A percentile compares a stretch with the other conserved stretches of the same genome.
phyloP scores from a whole-genome alignment of 2,329 filamentous ascomycete species.

The Stachybotrys echinatus region DNA sequence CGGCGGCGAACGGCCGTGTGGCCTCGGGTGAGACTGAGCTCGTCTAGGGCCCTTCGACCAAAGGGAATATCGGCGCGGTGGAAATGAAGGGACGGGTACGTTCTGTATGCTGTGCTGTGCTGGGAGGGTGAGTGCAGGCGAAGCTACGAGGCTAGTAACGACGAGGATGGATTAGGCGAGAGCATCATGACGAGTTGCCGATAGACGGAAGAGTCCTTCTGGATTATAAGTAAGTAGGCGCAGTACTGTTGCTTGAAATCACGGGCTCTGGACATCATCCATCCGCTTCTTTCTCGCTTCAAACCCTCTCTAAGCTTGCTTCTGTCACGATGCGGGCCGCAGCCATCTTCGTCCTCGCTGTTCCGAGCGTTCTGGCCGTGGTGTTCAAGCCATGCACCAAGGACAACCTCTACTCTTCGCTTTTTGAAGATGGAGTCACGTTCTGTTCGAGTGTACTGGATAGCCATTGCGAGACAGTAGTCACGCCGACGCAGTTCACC shows the following conservation, averaged over 20 bases:
- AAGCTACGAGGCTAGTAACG: background rate
- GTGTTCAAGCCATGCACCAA: slow-evolving; percentile 13
- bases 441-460: slow-evolving; percentile 25
- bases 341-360: background rate
- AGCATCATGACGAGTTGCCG: background rate
- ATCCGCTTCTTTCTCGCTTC: background rate
- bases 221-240: background rate
- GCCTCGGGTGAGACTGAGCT: background rate
- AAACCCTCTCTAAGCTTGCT: background rate
- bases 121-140: background rate
- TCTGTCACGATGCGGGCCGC: background rate
- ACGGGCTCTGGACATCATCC: background rate
- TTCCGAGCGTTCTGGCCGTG: background rate
- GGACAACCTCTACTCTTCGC: slow-evolving; percentile 24
- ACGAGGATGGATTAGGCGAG: background rate
- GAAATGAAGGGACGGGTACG: background rate
- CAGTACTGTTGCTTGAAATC: background rate
- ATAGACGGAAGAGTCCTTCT: background rate
- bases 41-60: background rate
- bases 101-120: background rate
- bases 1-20: background rate
- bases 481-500: slow-evolving; percentile 21
- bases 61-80: background rate
- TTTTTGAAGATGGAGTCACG: slow-evolving; percentile 14
- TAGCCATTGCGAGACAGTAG: slow-evolving; percentile 7